A percentile compares a stretch with the other conserved stretches of the same genome.
Evolutionary conservation across 805 yeast species (phyloP).

Genomic region (Kodamaea laetipori): DNA sequence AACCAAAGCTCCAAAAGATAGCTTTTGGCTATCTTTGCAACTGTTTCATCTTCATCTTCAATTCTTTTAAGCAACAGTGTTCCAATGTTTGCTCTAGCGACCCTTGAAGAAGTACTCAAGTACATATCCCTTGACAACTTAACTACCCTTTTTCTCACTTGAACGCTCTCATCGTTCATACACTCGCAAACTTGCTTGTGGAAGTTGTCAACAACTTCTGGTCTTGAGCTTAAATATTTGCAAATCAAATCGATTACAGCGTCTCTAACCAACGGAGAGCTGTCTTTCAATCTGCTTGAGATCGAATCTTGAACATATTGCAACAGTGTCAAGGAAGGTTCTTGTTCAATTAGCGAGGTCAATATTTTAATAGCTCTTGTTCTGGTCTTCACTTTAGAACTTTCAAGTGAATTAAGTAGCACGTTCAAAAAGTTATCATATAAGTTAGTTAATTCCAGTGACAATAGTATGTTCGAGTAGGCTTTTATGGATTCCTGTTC

Average conservation of each 20-base stretch:
- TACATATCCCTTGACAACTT: constrained; percentile 54
- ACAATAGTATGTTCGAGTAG: constrained; percentile 27
- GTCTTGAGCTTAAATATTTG: constrained; percentile 45
- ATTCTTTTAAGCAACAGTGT: constrained; percentile 55
- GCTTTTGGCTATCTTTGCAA: constrained; percentile 40
- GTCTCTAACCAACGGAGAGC: constrained; percentile 73
- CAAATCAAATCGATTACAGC: constrained; percentile 71
- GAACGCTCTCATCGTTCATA: constrained; percentile 59
- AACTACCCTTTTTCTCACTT: constrained; percentile 65
- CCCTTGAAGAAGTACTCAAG: constrained; percentile 27
- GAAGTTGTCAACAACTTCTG: constrained; percentile 49
- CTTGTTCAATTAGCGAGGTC: constrained; percentile 54
- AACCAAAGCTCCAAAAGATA: constrained; percentile 33
- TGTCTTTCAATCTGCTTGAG: constrained; percentile 52
- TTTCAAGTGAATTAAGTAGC: constrained; percentile 40
- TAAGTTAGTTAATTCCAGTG: constrained; percentile 34
- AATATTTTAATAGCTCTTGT: constrained; percentile 67
- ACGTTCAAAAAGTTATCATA: constrained; percentile 57
- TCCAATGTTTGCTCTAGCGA: constrained; percentile 44
- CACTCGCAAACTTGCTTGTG: constrained; percentile 52
- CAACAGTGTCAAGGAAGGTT: constrained; percentile 51
- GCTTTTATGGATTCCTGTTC: constrained; percentile 15
- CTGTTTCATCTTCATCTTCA: constrained; percentile 68
- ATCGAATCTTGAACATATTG: constrained; percentile 56
- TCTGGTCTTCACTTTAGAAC: constrained; percentile 32